phyloP scores from a whole-genome alignment of 1,139 yeast genomes.

The Blastobotrys capitulatus region DNA sequence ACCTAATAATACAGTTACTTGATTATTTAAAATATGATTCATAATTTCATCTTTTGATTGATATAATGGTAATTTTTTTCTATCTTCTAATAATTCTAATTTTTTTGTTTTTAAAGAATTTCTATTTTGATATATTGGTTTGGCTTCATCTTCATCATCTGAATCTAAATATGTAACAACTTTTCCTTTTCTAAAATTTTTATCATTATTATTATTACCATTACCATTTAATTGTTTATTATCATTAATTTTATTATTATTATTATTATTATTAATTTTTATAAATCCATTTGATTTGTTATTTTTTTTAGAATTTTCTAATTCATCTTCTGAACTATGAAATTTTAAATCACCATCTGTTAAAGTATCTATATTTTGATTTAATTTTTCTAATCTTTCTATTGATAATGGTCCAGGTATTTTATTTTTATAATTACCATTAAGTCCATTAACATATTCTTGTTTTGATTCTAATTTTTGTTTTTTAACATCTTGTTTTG shows the following conservation, averaged over 20 bases:
- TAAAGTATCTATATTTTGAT: slow-evolving; percentile 12
- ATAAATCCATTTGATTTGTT: neutral
- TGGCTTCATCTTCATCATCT: slow-evolving; percentile 35
- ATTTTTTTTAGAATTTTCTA: too few relatives aligned
- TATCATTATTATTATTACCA: neutral
- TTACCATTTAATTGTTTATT: neutral
- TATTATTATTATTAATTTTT: neutral
- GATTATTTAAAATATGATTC: slow-evolving; percentile 48
- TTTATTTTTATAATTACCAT: neutral
- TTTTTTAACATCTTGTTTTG: neutral
- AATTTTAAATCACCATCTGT: slow-evolving; percentile 19
- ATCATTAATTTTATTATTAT: neutral
- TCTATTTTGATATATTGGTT: slow-evolving; percentile 13
- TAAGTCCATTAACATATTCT: slow-evolving; percentile 6
- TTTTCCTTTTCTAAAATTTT: slow-evolving; percentile 3
- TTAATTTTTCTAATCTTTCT: slow-evolving; percentile 17
- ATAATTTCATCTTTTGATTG: slow-evolving; percentile 63
- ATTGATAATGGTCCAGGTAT: slow-evolving; percentile 19
- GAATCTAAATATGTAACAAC: slow-evolving; percentile 25
- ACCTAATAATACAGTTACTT: slow-evolving; percentile 80
- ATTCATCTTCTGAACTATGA: slow-evolving; percentile 9
- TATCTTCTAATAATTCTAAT: slow-evolving; percentile 20
- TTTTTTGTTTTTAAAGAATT: slow-evolving; percentile 10
- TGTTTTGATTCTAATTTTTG: neutral
- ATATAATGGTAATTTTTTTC: slow-evolving; percentile 69